phyloP scores from a whole-genome alignment of 768 basidiomycete species.

The Calocybe indica region DNA sequence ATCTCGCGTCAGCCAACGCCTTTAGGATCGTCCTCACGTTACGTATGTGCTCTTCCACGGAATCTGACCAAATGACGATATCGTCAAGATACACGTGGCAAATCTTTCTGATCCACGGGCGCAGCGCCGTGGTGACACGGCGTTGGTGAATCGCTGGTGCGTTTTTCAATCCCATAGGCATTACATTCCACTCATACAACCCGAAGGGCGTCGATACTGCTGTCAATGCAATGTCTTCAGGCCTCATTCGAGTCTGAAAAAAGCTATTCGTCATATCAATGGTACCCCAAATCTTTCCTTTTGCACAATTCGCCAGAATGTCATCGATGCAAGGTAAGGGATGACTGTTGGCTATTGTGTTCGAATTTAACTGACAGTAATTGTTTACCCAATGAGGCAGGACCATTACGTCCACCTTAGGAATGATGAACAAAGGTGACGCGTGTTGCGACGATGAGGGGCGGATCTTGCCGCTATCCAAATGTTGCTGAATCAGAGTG shows the following conservation, averaged over 20 bases:
- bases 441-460: conserved; percentile 2
- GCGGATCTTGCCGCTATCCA: conserved; percentile 1
- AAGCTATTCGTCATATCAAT: conserved; percentile 31
- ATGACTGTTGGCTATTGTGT: conserved; percentile 17
- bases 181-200: conserved; percentile 29
- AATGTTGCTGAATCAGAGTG: background rate
- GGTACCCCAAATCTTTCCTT: conserved; percentile 20
- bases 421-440: background rate
- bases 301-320: conserved; percentile 12
- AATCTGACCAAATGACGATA: conserved; percentile 31
- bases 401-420: conserved; percentile 1
- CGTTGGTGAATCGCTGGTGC: conserved; percentile 26
- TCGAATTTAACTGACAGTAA: conserved; percentile 1
- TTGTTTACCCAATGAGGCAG: background rate
- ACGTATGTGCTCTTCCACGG: conserved; percentile 12
- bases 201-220: conserved; percentile 30
- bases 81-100: conserved; percentile 32
- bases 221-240: conserved; percentile 33
- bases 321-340: conserved; percentile 20
- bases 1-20: conserved; percentile 15
- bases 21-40: conserved; percentile 13
- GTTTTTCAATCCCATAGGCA: conserved; percentile 32
- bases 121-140: conserved; percentile 27
- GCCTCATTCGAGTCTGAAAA: conserved; percentile 28
- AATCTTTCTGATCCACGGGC: conserved; percentile 29